Conservation (phyloP, 164 flowering plant genomes). For the Aristolochia contorta region DNA sequence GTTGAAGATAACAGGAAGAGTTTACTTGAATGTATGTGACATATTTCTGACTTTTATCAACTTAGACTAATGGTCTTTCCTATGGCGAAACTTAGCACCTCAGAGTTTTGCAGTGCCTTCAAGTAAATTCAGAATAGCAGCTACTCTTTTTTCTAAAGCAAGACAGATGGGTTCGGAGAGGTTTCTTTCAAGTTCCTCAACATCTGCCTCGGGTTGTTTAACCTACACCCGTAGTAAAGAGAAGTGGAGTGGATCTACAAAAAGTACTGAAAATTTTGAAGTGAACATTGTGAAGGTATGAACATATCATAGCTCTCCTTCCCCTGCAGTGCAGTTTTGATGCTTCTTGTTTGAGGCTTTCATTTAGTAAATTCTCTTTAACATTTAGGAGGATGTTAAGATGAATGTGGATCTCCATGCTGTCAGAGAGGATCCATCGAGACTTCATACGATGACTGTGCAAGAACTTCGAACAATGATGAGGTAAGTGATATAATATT, state of each 20-base stretch:
- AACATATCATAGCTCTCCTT: background rate
- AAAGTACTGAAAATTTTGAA: conserved; percentile 2
- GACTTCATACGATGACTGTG: conserved; percentile 58
- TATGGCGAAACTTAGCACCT: conserved; percentile 3
- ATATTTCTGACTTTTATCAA: too few species aligned
- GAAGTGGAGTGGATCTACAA: conserved; percentile 11
- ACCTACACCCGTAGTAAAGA: conserved; percentile 8
- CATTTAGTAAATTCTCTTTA: background rate
- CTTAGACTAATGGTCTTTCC: too few species aligned
- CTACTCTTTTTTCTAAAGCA: conserved; percentile 8
- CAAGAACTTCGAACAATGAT: conserved; percentile 50
- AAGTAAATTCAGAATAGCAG: conserved; percentile 9
- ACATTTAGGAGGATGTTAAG: conserved; percentile 18
- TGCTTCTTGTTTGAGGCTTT: conserved; percentile 1
- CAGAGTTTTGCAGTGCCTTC: conserved; percentile 29
- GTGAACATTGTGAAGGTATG: conserved; percentile 16
- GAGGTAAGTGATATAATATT: conserved; percentile 27
- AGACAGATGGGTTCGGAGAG: conserved; percentile 15
- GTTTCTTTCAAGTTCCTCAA: conserved; percentile 6
- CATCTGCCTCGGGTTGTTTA: background rate
- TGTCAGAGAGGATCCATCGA: conserved; percentile 25
- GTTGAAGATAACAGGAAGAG: too few species aligned
- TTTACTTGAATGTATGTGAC: too few species aligned
- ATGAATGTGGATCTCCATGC: conserved; percentile 19
- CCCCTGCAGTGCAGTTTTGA: background rate